Conservation (phyloP, 768 basidiomycete genomes). For the Boletus eberwhitei region DNA sequence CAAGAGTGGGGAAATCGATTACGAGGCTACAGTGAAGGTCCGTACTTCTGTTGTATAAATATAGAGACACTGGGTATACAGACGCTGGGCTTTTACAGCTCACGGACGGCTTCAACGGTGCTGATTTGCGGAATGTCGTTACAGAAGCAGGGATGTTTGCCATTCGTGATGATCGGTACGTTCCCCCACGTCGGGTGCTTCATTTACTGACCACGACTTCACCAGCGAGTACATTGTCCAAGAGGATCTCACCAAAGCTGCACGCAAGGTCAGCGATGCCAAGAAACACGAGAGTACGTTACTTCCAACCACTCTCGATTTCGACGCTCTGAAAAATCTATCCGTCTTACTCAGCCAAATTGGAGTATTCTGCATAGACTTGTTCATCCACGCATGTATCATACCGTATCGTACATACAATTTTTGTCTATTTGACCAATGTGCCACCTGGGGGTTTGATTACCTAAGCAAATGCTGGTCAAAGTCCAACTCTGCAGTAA, state of each 20-base stretch:
- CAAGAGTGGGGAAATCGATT: conserved; percentile 94
- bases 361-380: conserved; percentile 42
- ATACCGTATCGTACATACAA: conserved; percentile 16
- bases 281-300: conserved; percentile 95
- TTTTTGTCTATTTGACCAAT: too few relatives aligned
- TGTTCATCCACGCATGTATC: conserved; percentile 16
- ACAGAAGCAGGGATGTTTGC: conserved; percentile 99
- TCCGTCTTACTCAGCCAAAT: conserved; percentile 31
- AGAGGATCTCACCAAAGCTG: conserved; percentile 95
- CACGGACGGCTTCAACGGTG: conserved; percentile 92
- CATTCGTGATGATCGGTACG: conserved; percentile 88
- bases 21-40: conserved; percentile 96
- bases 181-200: not conserved
- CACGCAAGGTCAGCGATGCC: conserved; percentile 90
- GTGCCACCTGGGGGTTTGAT: not conserved
- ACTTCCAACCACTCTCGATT: not conserved
- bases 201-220: not conserved
- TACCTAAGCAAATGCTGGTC: conserved; percentile 11
- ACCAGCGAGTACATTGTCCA: conserved; percentile 84
- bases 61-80: not conserved
- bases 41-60: conserved; percentile 4
- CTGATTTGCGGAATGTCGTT: conserved; percentile 91
- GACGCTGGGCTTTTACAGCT: conserved; percentile 43
- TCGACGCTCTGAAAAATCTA: not conserved
- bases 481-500: too few relatives aligned